Evolutionary conservation across 1,284 basidiomycete species (phyloP).

Genomic region (Microbotryum silenes-acaulis): DNA sequence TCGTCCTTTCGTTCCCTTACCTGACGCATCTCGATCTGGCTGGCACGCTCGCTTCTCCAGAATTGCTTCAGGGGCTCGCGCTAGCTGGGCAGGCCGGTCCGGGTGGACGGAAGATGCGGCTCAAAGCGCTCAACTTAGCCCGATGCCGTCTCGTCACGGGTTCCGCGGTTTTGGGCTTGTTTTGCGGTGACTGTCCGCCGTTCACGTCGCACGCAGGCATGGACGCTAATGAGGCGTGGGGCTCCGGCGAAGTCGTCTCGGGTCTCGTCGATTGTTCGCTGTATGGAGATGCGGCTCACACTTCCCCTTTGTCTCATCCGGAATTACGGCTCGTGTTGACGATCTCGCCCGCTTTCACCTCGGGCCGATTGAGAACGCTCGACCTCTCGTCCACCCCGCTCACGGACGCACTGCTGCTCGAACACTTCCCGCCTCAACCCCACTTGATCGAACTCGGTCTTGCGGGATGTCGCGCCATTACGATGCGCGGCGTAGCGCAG

Average conservation of each 20-base stretch:
- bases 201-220: conserved; percentile 24
- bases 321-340: conserved; percentile 65
- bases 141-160: conserved; percentile 78
- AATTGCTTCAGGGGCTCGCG: conserved; percentile 63
- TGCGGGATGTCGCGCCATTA: conserved; percentile 68
- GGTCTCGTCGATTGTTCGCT: conserved; percentile 49
- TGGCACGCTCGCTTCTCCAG: conserved; percentile 62
- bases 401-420: conserved; percentile 52
- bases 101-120: conserved; percentile 41
- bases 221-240: conserved; percentile 26
- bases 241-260: conserved; percentile 23
- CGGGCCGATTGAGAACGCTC: conserved; percentile 70
- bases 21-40: conserved; percentile 74
- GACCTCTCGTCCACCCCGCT: conserved; percentile 80
- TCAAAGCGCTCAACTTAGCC: conserved; percentile 76
- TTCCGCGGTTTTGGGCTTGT: conserved; percentile 65
- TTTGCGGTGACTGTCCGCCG: conserved; percentile 30
- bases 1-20: conserved; percentile 74
- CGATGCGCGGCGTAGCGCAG: conserved; percentile 57
- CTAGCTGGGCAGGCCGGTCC: conserved; percentile 46
- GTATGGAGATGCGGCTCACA: conserved; percentile 79
- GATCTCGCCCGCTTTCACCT: conserved; percentile 70
- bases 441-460: conserved; percentile 77
- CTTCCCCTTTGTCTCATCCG: conserved; percentile 62
- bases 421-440: conserved; percentile 57